A percentile compares a stretch with the other conserved stretches of the same genome.
These are phyloP conservation scores for Polyporus arcularius DNA, from an alignment of 768 basidiomycete species.

Conservation along the genomic window DNA sequence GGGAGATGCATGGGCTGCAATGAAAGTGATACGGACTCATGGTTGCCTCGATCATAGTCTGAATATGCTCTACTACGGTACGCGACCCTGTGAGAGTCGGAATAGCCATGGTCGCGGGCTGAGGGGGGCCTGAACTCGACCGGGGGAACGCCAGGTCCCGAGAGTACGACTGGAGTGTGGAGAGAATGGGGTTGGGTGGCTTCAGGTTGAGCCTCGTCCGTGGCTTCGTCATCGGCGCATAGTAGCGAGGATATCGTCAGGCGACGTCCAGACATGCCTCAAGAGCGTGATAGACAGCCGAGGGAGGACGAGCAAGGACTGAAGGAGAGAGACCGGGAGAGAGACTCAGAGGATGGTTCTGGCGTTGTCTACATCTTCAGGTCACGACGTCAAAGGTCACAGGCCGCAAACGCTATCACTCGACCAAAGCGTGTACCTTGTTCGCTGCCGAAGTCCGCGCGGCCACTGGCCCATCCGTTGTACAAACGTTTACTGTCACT, in stretches of 20 bases:
- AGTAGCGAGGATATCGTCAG: conserved; percentile 79
- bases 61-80: conserved; percentile 12
- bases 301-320: conserved; percentile 11
- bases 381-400: conserved; percentile 10
- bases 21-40: conserved; percentile 22
- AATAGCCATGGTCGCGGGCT: not conserved
- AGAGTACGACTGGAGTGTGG: not conserved
- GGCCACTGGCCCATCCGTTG: too few relatives aligned
- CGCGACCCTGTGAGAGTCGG: conserved; percentile 6
- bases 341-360: not conserved
- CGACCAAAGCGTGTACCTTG: not conserved
- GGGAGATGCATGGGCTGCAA: conserved; percentile 21
- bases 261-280: conserved; percentile 61
- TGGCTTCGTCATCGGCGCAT: conserved; percentile 48
- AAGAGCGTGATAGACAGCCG: conserved; percentile 9
- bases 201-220: conserved; percentile 5
- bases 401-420: not conserved
- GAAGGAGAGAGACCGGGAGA: not conserved
- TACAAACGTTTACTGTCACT: too few relatives aligned
- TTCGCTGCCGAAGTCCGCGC: not conserved
- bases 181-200: conserved; percentile 9
- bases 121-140: conserved; percentile 1
- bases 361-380: not conserved
- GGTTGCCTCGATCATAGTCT: conserved; percentile 13
- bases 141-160: conserved; percentile 1